Percentiles rank a stretch among this genome's conserved stretches.
phyloP scores from a whole-genome alignment of 306 rosid species.

The Castanea sativa region DNA sequence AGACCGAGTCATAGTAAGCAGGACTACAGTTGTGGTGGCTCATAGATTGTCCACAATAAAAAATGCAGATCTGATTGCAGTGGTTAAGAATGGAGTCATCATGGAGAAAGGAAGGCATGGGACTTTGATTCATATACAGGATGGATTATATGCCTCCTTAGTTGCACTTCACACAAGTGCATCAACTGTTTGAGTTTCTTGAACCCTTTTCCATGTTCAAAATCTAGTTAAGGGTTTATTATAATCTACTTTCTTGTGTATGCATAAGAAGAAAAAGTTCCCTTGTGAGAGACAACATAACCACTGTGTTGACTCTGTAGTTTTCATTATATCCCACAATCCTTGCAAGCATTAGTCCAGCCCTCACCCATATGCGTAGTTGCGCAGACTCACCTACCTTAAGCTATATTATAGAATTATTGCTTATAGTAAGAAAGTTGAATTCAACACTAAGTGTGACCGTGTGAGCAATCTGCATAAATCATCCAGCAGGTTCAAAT shows the following conservation, averaged over 20 bases:
- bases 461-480: no score
- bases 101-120: conserved; percentile 85
- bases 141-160: conserved; percentile 80
- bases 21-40: conserved; percentile 83
- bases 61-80: conserved; percentile 82
- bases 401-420: no score
- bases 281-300: no score
- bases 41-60: conserved; percentile 81
- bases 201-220: background rate
- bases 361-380: no score
- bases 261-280: background rate
- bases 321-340: no score
- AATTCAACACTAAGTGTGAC: no score
- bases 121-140: conserved; percentile 50
- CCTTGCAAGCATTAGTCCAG: no score
- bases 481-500: no score
- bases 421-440: no score
- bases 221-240: background rate
- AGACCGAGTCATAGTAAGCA: conserved; percentile 68
- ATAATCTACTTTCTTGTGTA: background rate
- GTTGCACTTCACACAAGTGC: conserved; percentile 67
- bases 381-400: no score
- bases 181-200: conserved; percentile 32
- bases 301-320: no score
- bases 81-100: conserved; percentile 79